These are phyloP conservation scores for Rhodosporidiobolus sp. DNA, from an alignment of 768 basidiomycete species.

Conservation along the genomic window DNA sequence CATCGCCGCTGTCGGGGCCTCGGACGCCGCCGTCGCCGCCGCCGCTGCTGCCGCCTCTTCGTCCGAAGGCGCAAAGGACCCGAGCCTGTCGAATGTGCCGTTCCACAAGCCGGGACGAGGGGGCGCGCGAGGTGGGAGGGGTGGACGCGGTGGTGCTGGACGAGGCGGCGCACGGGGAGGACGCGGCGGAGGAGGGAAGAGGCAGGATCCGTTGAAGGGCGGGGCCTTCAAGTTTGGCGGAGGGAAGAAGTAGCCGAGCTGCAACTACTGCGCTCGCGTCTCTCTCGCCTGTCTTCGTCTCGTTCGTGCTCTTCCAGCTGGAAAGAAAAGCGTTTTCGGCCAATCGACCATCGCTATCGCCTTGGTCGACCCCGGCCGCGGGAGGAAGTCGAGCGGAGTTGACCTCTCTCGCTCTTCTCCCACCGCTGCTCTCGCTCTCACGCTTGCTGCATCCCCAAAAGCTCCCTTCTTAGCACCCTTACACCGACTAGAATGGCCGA, in stretches of 20 bases:
- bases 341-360: too few species aligned
- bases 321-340: too few species aligned
- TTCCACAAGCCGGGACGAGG: conserved; percentile 33
- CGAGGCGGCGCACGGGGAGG: background rate
- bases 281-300: too few species aligned
- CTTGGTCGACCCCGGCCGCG: too few species aligned
- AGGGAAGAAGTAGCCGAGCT: conserved; percentile 14
- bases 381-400: too few species aligned
- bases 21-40: conserved; percentile 36
- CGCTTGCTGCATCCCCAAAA: too few species aligned
- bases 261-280: too few species aligned
- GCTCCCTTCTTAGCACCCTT: too few species aligned
- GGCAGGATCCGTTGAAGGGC: conserved; percentile 38
- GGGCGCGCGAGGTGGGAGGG: background rate
- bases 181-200: conserved; percentile 16
- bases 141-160: conserved; percentile 11
- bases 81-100: conserved; percentile 10
- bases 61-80: background rate
- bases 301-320: too few species aligned
- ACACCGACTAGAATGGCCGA: conserved; percentile 43
- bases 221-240: conserved; percentile 33
- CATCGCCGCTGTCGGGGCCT: conserved; percentile 59
- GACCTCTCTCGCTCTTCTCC: too few species aligned
- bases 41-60: background rate
- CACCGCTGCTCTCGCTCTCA: too few species aligned